Conservation (phyloP, 768 basidiomycete genomes). For the Botryobasidium botryosum region DNA sequence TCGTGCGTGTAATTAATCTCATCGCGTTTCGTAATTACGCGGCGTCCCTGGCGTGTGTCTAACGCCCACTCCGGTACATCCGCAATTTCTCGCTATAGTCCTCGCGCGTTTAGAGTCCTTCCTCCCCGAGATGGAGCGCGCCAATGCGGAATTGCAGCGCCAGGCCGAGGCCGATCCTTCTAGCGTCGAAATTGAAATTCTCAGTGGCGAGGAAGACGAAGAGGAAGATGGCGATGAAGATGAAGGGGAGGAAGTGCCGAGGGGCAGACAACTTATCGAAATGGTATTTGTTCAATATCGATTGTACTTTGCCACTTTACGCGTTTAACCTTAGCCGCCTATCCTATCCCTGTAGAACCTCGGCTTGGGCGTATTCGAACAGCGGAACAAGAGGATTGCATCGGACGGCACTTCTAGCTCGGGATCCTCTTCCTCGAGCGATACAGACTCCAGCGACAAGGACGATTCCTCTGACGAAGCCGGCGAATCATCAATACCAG, state of each 20-base stretch:
- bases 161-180: conserved; percentile 7
- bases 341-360: conserved; percentile 6
- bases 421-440: too few relatives aligned
- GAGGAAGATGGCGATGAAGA: conserved; percentile 1
- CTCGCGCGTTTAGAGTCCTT: conserved; percentile 11
- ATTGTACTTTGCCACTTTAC: background rate
- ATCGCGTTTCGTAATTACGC: too few relatives aligned
- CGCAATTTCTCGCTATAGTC: conserved; percentile 3
- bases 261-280: background rate
- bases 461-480: too few relatives aligned
- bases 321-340: background rate
- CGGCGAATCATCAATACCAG: too few relatives aligned
- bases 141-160: conserved; percentile 8
- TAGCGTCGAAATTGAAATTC: conserved; percentile 11
- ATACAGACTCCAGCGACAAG: too few relatives aligned
- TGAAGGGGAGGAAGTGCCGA: conserved; percentile 3
- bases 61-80: background rate
- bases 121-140: conserved; percentile 9
- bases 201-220: conserved; percentile 1
- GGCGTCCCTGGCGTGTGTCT: background rate
- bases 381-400: background rate
- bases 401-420: too few relatives aligned
- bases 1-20: too few relatives aligned
- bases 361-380: conserved; percentile 11
- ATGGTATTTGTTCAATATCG: background rate